These are phyloP conservation scores for Penicillium sp. DNA, from an alignment of 2,329 filamentous ascomycete genomes.

Conservation along the genomic window DNA sequence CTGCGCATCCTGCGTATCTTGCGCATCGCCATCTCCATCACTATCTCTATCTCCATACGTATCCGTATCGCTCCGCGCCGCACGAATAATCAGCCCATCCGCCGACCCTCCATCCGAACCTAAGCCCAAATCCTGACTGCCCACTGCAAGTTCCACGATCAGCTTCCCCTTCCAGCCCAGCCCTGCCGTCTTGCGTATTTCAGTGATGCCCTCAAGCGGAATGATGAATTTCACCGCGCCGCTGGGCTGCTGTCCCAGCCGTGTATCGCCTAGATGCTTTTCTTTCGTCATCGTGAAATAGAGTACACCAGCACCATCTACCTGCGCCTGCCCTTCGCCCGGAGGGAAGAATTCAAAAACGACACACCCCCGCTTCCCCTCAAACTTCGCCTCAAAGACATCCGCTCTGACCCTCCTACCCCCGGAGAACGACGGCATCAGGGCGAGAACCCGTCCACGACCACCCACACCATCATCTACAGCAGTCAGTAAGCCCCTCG, in stretches of 20 bases:
- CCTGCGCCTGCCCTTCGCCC: too few relatives aligned
- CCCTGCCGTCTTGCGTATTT: conserved; percentile 79
- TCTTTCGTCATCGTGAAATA: conserved; percentile 61
- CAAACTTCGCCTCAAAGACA: conserved; percentile 72
- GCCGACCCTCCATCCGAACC: conserved; percentile 39
- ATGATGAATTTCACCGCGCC: conserved; percentile 71
- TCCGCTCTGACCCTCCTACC: conserved; percentile 57
- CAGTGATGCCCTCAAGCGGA: conserved; percentile 70
- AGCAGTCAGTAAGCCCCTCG: conserved; percentile 74
- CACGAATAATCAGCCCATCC: conserved; percentile 70
- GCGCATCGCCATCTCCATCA: neutral
- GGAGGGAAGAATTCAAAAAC: conserved; percentile 48
- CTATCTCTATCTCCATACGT: neutral
- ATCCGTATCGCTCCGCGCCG: too few relatives aligned
- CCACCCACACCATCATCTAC: conserved; percentile 57
- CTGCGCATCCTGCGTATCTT: too few relatives aligned
- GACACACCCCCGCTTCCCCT: conserved; percentile 72
- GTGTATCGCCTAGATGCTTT: conserved; percentile 45
- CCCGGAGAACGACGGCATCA: too few relatives aligned
- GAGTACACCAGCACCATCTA: conserved; percentile 44
- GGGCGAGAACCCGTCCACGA: too few relatives aligned
- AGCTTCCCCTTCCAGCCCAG: conserved; percentile 85
- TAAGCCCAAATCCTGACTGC: conserved; percentile 63
- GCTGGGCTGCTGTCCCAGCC: conserved; percentile 56
- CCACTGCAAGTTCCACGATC: conserved; percentile 77